A percentile compares a stretch with the other conserved stretches of the same genome.
Conservation (phyloP, 805 yeast genomes). For the Metschnikowia orientalis region DNA sequence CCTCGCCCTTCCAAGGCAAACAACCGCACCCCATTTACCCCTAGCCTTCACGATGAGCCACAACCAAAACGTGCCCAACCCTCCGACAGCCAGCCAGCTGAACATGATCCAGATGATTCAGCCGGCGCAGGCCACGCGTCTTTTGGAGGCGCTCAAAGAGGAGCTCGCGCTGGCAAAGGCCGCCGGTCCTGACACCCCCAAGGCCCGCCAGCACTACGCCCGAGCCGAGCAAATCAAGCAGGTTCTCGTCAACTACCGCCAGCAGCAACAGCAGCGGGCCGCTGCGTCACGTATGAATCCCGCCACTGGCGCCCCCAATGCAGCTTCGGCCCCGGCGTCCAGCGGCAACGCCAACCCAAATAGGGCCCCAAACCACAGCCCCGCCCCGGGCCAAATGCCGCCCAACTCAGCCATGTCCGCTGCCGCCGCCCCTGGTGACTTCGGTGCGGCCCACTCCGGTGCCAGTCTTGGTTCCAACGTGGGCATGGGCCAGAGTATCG, state of each 20-base stretch:
- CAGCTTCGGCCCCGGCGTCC: not conserved
- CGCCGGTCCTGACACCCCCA: slow-evolving; percentile 44
- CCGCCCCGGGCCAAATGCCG: not conserved
- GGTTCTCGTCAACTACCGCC: slow-evolving; percentile 52
- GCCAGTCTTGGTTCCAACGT: too few relatives aligned
- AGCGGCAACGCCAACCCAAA: slow-evolving; percentile 2
- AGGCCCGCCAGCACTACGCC: slow-evolving; percentile 57
- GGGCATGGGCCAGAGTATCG: slow-evolving; percentile 3
- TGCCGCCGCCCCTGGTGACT: too few relatives aligned
- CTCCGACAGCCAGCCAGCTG: slow-evolving; percentile 12
- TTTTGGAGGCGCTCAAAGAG: slow-evolving; percentile 54
- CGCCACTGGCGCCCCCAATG: not conserved
- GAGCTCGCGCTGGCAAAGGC: slow-evolving; percentile 59
- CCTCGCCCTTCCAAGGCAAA: not conserved
- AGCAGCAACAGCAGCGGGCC: slow-evolving; percentile 42
- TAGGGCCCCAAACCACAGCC: slow-evolving; percentile 7
- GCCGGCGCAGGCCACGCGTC: slow-evolving; percentile 52
- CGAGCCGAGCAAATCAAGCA: slow-evolving; percentile 63
- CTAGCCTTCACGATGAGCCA: slow-evolving; percentile 14
- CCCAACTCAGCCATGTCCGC: slow-evolving; percentile 7
- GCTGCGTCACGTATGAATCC: slow-evolving; percentile 11
- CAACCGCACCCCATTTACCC: not conserved
- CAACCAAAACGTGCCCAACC: slow-evolving; percentile 5
- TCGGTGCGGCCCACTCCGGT: too few relatives aligned
- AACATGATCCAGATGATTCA: slow-evolving; percentile 26